phyloP scores from a whole-genome alignment of 1,284 basidiomycete genomes.

The Ceratobasidium sp. region DNA sequence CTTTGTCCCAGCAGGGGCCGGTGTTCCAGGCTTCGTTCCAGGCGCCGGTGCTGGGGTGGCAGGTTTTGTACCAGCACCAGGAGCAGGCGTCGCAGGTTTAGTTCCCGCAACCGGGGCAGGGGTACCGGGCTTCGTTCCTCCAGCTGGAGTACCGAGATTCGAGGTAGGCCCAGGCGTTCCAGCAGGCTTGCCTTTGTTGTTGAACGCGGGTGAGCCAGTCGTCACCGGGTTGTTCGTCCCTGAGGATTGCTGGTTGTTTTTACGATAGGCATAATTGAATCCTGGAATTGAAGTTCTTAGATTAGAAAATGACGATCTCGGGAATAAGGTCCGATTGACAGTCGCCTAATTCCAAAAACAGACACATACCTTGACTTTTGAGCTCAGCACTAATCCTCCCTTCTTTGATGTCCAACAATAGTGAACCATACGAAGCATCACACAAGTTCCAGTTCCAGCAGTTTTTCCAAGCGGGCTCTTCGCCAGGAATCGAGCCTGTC shows the following conservation, averaged over 20 bases:
- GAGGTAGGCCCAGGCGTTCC: constrained; percentile 54
- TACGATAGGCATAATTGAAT: constrained; percentile 94
- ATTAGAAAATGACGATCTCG: neutral
- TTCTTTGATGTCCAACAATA: constrained; percentile 91
- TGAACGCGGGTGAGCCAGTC: constrained; percentile 61
- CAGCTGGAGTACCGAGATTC: constrained; percentile 55
- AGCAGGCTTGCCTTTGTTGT: constrained; percentile 50
- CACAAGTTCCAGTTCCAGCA: constrained; percentile 99
- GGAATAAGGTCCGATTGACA: constrained; percentile 19
- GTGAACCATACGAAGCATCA: constrained; percentile 91
- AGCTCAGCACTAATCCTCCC: constrained; percentile 93
- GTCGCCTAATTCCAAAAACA: too few species aligned
- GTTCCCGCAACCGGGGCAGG: constrained; percentile 54
- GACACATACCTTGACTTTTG: constrained; percentile 83
- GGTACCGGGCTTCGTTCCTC: constrained; percentile 54
- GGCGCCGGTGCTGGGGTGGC: constrained; percentile 27
- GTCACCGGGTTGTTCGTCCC: constrained; percentile 52
- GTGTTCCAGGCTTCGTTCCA: constrained; percentile 31
- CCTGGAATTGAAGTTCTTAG: too few species aligned
- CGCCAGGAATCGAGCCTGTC: constrained; percentile 64
- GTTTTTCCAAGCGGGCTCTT: constrained; percentile 95
- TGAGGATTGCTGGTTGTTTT: constrained; percentile 21
- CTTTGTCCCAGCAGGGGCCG: constrained; percentile 46
- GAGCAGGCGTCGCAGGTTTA: constrained; percentile 54
- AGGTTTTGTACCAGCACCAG: constrained; percentile 55